Conservation (phyloP, 768 basidiomycete species). For the Tulasnella sp. region DNA sequence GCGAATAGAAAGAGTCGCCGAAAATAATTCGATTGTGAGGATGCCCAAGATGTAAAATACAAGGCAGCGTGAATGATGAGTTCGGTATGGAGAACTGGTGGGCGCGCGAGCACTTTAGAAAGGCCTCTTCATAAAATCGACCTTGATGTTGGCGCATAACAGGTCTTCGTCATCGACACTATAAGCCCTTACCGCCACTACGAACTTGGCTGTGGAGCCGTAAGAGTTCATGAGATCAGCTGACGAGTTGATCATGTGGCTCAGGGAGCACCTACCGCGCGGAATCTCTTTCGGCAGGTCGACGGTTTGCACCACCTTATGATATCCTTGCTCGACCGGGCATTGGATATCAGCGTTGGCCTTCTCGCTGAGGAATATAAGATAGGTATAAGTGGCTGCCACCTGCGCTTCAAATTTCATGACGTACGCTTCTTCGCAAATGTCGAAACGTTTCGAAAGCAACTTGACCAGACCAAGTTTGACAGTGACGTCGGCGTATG, state of each 20-base stretch:
- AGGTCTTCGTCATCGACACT: constrained; percentile 65
- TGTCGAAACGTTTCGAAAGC: constrained; percentile 72
- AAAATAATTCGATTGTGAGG: not conserved
- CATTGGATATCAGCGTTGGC: constrained; percentile 74
- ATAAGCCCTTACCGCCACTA: constrained; percentile 57
- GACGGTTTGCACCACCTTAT: constrained; percentile 76
- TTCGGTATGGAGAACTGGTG: not conserved
- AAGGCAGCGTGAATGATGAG: not conserved
- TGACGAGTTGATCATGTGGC: not conserved
- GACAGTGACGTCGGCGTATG: constrained; percentile 80
- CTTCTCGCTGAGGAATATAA: constrained; percentile 44
- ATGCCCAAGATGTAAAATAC: not conserved
- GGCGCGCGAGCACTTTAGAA: not conserved
- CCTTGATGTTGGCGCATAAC: constrained; percentile 69
- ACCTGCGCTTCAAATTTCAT: not conserved
- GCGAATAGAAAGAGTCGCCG: not conserved
- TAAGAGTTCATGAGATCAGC: not conserved
- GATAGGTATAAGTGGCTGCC: not conserved
- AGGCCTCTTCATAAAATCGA: constrained; percentile 50
- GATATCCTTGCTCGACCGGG: constrained; percentile 64
- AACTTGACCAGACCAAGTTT: constrained; percentile 92
- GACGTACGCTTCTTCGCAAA: constrained; percentile 91
- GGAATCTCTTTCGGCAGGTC: constrained; percentile 89
- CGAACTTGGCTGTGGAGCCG: constrained; percentile 65
- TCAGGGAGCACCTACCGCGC: constrained; percentile 37